Conservation (phyloP, 805 yeast species). For the Pichia nakasei region DNA sequence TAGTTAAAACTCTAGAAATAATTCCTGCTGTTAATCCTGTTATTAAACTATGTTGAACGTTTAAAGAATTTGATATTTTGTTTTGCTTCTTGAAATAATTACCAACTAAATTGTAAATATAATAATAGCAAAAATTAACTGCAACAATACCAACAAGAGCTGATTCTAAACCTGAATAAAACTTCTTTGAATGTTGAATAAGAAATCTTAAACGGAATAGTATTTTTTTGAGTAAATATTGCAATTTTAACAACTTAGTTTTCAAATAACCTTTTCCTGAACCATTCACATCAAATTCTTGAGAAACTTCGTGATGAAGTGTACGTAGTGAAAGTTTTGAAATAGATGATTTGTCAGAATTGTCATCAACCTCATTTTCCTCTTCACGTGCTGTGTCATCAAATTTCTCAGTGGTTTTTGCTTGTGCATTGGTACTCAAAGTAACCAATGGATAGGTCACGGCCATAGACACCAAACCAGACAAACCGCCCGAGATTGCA, state of each 20-base stretch:
- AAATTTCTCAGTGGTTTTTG: slow-evolving; percentile 24
- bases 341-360: slow-evolving; percentile 2
- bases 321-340: slow-evolving; percentile 6
- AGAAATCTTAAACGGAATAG: slow-evolving; percentile 31
- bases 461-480: slow-evolving; percentile 81
- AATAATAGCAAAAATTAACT: slow-evolving; percentile 84
- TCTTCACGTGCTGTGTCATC: slow-evolving; percentile 7
- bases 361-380: slow-evolving; percentile 3
- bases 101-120: slow-evolving; percentile 69
- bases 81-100: slow-evolving; percentile 2
- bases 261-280: not conserved
- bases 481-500: slow-evolving; percentile 92
- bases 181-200: slow-evolving; percentile 56
- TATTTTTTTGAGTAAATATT: slow-evolving; percentile 21
- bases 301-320: not conserved
- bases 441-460: slow-evolving; percentile 88
- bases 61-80: slow-evolving; percentile 24
- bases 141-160: slow-evolving; percentile 80
- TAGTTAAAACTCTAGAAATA: slow-evolving; percentile 70
- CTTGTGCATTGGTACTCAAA: slow-evolving; percentile 81
- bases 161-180: slow-evolving; percentile 80
- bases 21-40: slow-evolving; percentile 87
- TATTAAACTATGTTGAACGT: slow-evolving; percentile 58
- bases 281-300: not conserved
- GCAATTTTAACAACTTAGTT: not conserved